A percentile compares a stretch with the other conserved stretches of the same genome.
phyloP scores from a whole-genome alignment of 148 eudicot genomes.

The Nepenthes mirabilis region DNA sequence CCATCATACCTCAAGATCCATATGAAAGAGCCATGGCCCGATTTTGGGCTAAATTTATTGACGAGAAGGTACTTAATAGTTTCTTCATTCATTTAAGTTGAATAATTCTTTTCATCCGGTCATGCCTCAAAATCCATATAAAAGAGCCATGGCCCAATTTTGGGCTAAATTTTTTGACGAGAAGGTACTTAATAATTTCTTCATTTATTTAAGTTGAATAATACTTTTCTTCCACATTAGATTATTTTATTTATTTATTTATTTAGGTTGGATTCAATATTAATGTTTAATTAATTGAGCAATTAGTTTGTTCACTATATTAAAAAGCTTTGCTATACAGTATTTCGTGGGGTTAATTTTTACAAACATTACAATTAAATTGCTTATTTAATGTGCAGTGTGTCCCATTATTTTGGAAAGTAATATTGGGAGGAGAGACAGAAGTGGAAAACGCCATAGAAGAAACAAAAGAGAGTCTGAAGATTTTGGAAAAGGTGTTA shows the following conservation, averaged over 20 bases:
- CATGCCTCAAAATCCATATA: no score
- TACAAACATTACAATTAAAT: no score
- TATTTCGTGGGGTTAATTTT: no score
- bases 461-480: conserved; percentile 15
- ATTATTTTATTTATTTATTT: no score
- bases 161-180: conserved; percentile 38
- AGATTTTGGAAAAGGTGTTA: conserved; percentile 16
- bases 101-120: no score
- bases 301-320: no score
- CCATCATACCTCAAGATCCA: conserved; percentile 33
- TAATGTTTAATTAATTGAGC: no score
- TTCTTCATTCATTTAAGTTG: no score
- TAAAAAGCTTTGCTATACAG: no score
- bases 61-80: conserved; percentile 15
- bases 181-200: conserved; percentile 7
- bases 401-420: conserved; percentile 8
- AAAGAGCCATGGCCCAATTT: conserved; percentile 13
- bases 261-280: no score
- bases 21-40: conserved; percentile 28
- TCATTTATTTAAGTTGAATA: no score
- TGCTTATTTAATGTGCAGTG: conserved; percentile 8
- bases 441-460: conserved; percentile 13
- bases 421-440: conserved; percentile 12
- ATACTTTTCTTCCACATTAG: no score
- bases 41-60: conserved; percentile 36